Percentiles rank a stretch among this genome's conserved stretches.
phyloP scores from a whole-genome alignment of 2,329 filamentous ascomycete species.

The Daldinia sp. region DNA sequence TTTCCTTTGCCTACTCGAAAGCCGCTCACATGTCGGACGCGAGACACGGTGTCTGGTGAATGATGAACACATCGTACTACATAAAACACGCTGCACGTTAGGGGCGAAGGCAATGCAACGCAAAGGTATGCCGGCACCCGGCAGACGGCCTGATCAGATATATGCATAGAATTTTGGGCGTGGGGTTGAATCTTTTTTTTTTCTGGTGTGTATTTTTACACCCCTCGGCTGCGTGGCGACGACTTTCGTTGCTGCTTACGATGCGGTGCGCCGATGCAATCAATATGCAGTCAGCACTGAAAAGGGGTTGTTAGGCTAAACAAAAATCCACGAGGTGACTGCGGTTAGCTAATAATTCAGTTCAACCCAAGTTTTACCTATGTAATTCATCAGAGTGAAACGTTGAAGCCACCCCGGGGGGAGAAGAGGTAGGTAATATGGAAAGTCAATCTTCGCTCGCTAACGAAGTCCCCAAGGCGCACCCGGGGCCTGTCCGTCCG shows the following conservation, averaged over 20 bases:
- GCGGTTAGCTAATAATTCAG: slow-evolving; percentile 34
- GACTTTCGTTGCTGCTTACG: not conserved
- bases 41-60: slow-evolving; percentile 12
- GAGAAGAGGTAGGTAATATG: slow-evolving; percentile 1
- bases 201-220: slow-evolving; percentile 10
- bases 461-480: slow-evolving; percentile 6
- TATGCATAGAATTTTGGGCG: slow-evolving; percentile 22
- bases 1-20: slow-evolving; percentile 11
- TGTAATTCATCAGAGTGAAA: slow-evolving; percentile 19
- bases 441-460: slow-evolving; percentile 6
- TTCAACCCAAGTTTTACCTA: not conserved
- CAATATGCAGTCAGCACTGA: slow-evolving; percentile 42
- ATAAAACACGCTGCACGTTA: slow-evolving; percentile 21
- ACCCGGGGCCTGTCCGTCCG: slow-evolving; percentile 20
- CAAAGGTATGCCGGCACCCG: slow-evolving; percentile 37
- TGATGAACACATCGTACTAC: slow-evolving; percentile 16
- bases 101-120: slow-evolving; percentile 26
- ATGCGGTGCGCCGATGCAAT: slow-evolving; percentile 18
- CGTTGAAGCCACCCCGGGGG: slow-evolving; percentile 5
- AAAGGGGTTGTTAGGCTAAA: slow-evolving; percentile 16
- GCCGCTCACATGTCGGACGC: slow-evolving; percentile 20
- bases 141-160: slow-evolving; percentile 26
- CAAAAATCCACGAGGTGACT: slow-evolving; percentile 29
- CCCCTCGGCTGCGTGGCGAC: slow-evolving; percentile 31
- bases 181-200: slow-evolving; percentile 21